A percentile compares a stretch with the other conserved stretches of the same genome.
Evolutionary conservation across 495 filamentous ascomycete species (phyloP).

Genomic region (Penicillium roqueforti): DNA sequence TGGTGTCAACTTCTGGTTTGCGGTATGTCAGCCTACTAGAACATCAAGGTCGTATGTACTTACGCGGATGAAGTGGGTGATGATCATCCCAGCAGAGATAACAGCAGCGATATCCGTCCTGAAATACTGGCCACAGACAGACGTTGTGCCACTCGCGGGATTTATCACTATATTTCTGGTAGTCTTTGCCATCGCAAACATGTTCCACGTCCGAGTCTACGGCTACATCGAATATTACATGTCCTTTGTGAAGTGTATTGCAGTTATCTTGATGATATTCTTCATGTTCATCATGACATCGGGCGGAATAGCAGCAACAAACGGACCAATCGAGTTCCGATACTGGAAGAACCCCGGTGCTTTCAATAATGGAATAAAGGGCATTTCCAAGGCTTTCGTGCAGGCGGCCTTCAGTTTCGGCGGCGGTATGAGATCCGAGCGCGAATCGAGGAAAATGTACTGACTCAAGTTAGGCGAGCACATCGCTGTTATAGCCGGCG

Average conservation of each 20-base stretch:
- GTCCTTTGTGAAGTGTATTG: conserved; percentile 28
- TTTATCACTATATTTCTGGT: conserved; percentile 30
- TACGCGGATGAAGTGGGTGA: conserved; percentile 23
- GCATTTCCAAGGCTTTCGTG: conserved; percentile 28
- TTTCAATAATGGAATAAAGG: conserved; percentile 32
- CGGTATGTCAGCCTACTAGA: conserved; percentile 8
- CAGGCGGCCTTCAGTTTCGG: conserved; percentile 31
- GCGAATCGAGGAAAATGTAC: neutral
- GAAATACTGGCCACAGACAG: conserved; percentile 26
- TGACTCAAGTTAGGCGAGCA: conserved; percentile 17
- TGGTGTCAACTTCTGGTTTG: conserved; percentile 33
- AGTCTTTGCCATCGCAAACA: conserved; percentile 17
- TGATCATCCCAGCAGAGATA: conserved; percentile 31
- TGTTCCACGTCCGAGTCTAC: conserved; percentile 26
- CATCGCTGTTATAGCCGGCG: conserved; percentile 30
- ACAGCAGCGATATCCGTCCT: conserved; percentile 28
- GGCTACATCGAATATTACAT: conserved; percentile 30
- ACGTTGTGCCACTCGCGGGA: conserved; percentile 22
- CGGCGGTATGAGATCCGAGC: conserved; percentile 14
- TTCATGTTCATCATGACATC: conserved; percentile 35
- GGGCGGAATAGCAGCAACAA: conserved; percentile 25
- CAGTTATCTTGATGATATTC: conserved; percentile 27
- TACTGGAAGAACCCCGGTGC: conserved; percentile 30
- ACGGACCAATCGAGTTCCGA: conserved; percentile 25
- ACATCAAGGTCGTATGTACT: neutral